A percentile compares a stretch with the other conserved stretches of the same genome.
phyloP scores from a whole-genome alignment of 116 monocot genomes.

The Papilionanthe hybrid region DNA sequence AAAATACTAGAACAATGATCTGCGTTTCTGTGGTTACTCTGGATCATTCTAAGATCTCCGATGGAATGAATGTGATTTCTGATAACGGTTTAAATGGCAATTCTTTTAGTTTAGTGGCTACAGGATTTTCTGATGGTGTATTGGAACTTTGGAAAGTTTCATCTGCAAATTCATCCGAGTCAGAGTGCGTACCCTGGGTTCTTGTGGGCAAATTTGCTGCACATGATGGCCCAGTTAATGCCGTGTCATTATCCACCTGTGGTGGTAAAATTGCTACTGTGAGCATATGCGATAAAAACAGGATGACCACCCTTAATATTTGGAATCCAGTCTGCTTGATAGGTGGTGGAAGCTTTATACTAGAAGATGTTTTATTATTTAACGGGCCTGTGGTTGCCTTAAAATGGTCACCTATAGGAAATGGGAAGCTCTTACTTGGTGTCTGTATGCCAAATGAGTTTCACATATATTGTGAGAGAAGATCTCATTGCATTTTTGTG shows the following conservation, averaged over 20 bases:
- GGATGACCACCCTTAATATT: conserved; percentile 46
- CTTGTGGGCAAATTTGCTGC: conserved; percentile 74
- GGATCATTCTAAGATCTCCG: conserved; percentile 23
- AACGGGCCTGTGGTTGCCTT: conserved; percentile 45
- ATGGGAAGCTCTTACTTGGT: conserved; percentile 76
- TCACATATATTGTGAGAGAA: conserved; percentile 62
- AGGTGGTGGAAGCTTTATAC: conserved; percentile 62
- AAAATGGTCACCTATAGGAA: conserved; percentile 65
- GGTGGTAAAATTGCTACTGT: conserved; percentile 67
- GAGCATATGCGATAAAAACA: conserved; percentile 23
- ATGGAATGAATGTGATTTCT: conserved; percentile 15
- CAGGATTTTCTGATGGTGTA: conserved; percentile 72
- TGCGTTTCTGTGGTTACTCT: conserved; percentile 44
- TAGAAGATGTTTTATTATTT: conserved; percentile 61
- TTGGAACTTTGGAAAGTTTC: conserved; percentile 79
- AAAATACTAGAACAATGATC: conserved; percentile 28
- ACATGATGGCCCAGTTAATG: conserved; percentile 55
- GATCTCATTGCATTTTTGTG: conserved; percentile 23
- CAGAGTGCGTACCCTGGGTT: conserved; percentile 31
- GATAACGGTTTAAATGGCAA: conserved; percentile 8
- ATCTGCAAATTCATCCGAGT: conserved; percentile 21
- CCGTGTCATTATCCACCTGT: conserved; percentile 59
- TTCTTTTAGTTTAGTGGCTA: conserved; percentile 49
- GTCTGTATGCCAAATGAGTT: conserved; percentile 66
- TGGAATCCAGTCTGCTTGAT: conserved; percentile 62